Evolutionary conservation across 495 filamentous ascomycete species (phyloP), one percentile per base, ranked within the genome.

Genomic region (Aspergillus wentii): DNA sequence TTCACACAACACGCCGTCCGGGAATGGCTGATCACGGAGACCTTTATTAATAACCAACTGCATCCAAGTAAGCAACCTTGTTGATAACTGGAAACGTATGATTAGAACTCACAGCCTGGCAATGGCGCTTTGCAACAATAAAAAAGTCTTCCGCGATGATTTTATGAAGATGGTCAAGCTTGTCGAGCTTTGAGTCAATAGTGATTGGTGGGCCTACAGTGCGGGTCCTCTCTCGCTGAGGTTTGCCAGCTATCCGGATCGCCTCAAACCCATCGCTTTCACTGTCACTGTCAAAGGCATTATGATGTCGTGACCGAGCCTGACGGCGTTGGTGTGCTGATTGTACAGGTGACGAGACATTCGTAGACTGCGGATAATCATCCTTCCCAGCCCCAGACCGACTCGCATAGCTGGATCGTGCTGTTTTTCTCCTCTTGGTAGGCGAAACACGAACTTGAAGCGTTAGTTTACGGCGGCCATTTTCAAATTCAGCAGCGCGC

Each of bases 301-400:
- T 34, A 15, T 36, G 43, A 30, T 55, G 41, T 25, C 46, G 50
- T 15, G 52, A 55, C 33, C 59, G 64, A 19, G 49, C 63, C 35
- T 57, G 47, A 16, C 61, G 66, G 4, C 74, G 68, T 43, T 72
- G 49, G 32, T 72, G 60, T 11, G 67, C 75, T 25, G 67, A 68
- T 54, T 82, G 72, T 3, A 88, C 57, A 5, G 92, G 91, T 8
- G 92, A 95, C 3, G 92, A 89, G 8, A 95, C 74, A 38, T 88
- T 85, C 0, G 91, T 95, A 4, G 91, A 94, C 35, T 71, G 58
- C 15, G 82, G 82, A 50, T 69, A 56, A 13, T 67, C 57, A 17
- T 61, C 48, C 18, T 59, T 40, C 14, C 54, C 27, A 37, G 53
- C 35, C 20, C 46, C 49, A 27, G 59, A 20, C 50, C 66, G 20